Evolutionary conservation across 106 monocot species (phyloP), one percentile per base, ranked within the genome.

Genomic region (Acanthochlamys bracteata): DNA sequence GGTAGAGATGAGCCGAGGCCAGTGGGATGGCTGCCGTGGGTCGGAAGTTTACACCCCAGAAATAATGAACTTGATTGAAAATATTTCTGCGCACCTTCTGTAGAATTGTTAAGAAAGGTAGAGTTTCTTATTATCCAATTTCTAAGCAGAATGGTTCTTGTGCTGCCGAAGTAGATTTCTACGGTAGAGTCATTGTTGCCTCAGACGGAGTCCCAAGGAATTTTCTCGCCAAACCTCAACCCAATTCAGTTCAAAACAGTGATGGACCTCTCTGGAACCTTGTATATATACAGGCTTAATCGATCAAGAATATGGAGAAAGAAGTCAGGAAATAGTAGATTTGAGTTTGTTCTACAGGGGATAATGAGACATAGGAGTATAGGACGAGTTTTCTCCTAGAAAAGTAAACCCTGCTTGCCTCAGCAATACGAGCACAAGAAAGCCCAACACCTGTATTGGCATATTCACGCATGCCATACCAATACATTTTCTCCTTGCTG

Each of bases 291-390:
- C 61, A 49, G 78, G 62, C 80, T 82, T 46, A 78, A 76, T 57
- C 73, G 89, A 64, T 74, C 75, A 22, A 76, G 79, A 57, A 21
- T 87, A 20, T 73, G 72, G 13, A 87, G 80, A 69, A 96, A 88
- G 68, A 96, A 88, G 55, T 96, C 96, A 0, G 91, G 96, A 0
- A 96, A 96, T 69, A 96, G 96, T 67, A 65, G 91, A 47, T 87
- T 96, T 54, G 90, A 96, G 67, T 88, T 96, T 60, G 80, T 96
- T 62, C 87, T 2, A 82, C 79, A 0, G 90, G 82, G 20, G 90
- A 96, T 25, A 77, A 82, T 57, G 95, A 95, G 24, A 76, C 63
- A 16, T 86, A 87, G 59, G 90, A 96, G 74, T 59, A 16, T 86
- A 87, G 59, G 90, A 96, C 4, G 90, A 91, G 15, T 75, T 84